Percentiles rank a stretch among this genome's conserved stretches.
phyloP scores from a whole-genome alignment of 2,329 filamentous ascomycete species.

The Pseudogymnoascus pannorum region DNA sequence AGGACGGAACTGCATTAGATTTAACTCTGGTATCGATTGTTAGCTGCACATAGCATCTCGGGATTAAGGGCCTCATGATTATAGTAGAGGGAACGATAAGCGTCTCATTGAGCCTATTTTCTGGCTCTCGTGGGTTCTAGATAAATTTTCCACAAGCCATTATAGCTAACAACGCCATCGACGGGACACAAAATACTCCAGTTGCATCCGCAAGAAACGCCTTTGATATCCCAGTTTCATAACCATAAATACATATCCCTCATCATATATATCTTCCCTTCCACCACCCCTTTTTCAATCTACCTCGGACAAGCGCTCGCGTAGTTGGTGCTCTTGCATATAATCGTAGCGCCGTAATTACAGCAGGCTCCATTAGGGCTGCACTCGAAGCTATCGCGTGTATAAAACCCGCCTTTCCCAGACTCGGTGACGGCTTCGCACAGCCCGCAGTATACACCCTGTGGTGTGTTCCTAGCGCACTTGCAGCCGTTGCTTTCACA shows the following conservation, averaged over 20 bases:
- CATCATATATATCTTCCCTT: not conserved
- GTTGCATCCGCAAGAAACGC: not conserved
- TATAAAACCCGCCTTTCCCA: not conserved
- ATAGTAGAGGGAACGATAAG: not conserved
- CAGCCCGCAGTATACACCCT: not conserved
- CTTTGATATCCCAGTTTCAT: not conserved
- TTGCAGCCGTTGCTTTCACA: not conserved
- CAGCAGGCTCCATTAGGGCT: not conserved
- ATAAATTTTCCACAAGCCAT: not conserved
- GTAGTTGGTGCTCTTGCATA: not conserved
- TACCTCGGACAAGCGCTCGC: not conserved
- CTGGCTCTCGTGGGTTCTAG: not conserved
- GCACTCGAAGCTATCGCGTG: not conserved
- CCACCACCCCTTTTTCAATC: not conserved
- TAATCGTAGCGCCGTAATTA: not conserved
- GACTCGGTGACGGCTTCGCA: not conserved
- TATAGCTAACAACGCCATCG: not conserved
- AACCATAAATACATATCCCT: not conserved
- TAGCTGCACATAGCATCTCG: not conserved
- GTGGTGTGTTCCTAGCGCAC: not conserved
- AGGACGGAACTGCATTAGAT: not conserved
- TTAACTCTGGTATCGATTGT: not conserved
- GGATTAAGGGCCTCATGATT: not conserved
- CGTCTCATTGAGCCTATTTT: not conserved
- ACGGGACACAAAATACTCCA: not conserved